Percentiles rank a stretch among this genome's conserved stretches.
These are phyloP conservation scores for Petasospora rhodanensis DNA, from an alignment of 1,139 yeast species.

Conservation along the genomic window DNA sequence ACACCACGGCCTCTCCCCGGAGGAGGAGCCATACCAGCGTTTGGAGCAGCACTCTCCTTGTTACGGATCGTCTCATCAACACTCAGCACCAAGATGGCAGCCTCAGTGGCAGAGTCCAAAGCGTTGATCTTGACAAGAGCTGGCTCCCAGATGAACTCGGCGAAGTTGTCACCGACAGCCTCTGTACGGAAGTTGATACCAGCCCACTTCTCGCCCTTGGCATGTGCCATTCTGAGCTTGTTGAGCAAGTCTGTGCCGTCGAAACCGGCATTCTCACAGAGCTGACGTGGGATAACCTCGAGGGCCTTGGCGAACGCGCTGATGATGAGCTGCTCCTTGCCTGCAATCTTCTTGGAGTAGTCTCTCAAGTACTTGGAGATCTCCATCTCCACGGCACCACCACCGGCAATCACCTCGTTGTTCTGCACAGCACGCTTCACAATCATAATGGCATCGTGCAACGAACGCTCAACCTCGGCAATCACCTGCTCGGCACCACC, in stretches of 20 bases:
- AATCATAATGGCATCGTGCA: constrained; percentile 98
- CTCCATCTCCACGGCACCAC: constrained; percentile 99
- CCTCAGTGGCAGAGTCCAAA: constrained; percentile 95
- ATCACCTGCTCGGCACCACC: constrained; percentile 99
- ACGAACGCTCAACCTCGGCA: constrained; percentile 95
- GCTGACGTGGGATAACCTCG: constrained; percentile 94
- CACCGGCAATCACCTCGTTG: constrained; percentile 90
- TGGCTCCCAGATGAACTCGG: constrained; percentile 95
- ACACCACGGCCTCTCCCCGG: constrained; percentile 66
- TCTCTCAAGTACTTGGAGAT: constrained; percentile 84
- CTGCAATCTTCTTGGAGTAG: constrained; percentile 81
- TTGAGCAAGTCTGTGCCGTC: constrained; percentile 93
- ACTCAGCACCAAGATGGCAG: constrained; percentile 84
- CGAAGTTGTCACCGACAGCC: constrained; percentile 77
- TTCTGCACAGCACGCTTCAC: constrained; percentile 92
- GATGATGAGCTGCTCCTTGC: constrained; percentile 90
- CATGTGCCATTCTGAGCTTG: constrained; percentile 87
- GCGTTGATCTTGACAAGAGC: constrained; percentile 92
- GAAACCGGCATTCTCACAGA: constrained; percentile 97
- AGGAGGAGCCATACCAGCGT: constrained; percentile 46
- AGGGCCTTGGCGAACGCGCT: constrained; percentile 91
- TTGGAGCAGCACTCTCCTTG: constrained; percentile 57
- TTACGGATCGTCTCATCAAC: constrained; percentile 95
- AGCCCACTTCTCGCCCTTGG: constrained; percentile 85
- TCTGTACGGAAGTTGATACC: constrained; percentile 92